Evolutionary conservation across 2,329 filamentous ascomycete species (phyloP).

Genomic region (Polytolypa hystricis): DNA sequence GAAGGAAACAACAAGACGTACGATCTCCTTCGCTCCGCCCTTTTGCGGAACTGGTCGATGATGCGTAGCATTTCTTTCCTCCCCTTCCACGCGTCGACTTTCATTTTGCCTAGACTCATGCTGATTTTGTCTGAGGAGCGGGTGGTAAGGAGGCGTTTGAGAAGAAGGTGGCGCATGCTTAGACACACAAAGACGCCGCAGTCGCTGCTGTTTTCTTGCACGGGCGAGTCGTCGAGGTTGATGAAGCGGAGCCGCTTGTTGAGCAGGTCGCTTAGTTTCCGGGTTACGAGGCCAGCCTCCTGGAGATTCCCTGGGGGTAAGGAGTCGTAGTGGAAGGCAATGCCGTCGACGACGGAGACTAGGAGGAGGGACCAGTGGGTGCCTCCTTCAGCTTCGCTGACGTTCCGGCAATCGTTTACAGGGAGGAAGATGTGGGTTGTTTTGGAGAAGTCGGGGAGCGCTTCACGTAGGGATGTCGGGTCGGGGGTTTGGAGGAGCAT

Average conservation of each 20-base stretch:
- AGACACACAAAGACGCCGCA: constrained; percentile 95
- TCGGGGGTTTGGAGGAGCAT: constrained; percentile 67
- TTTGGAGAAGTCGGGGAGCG: constrained; percentile 66
- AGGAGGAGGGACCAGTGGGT: constrained; percentile 91
- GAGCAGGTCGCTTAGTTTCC: constrained; percentile 60
- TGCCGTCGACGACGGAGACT: constrained; percentile 75
- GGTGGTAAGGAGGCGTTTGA: constrained; percentile 69
- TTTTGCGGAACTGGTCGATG: constrained; percentile 75
- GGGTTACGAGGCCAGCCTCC: constrained; percentile 59
- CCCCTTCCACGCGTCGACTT: constrained; percentile 67
- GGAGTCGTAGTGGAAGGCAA: constrained; percentile 95
- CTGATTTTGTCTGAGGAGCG: constrained; percentile 76
- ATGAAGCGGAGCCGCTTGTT: constrained; percentile 58
- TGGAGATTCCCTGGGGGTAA: constrained; percentile 62
- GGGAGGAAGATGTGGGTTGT: constrained; percentile 93
- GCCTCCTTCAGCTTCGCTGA: constrained; percentile 70
- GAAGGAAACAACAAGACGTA: constrained; percentile 38
- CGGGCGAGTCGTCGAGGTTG: constrained; percentile 72
- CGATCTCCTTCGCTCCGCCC: constrained; percentile 75
- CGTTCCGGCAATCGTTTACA: constrained; percentile 77
- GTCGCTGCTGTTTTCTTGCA: constrained; percentile 86
- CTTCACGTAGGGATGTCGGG: constrained; percentile 48
- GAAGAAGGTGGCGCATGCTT: constrained; percentile 83
- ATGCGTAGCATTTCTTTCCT: constrained; percentile 86
- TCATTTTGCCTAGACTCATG: constrained; percentile 83